A percentile compares a stretch with the other conserved stretches of the same genome.
These are phyloP conservation scores for Xylariaceae sp. DNA, from an alignment of 2,329 filamentous ascomycete genomes.

Conservation along the genomic window DNA sequence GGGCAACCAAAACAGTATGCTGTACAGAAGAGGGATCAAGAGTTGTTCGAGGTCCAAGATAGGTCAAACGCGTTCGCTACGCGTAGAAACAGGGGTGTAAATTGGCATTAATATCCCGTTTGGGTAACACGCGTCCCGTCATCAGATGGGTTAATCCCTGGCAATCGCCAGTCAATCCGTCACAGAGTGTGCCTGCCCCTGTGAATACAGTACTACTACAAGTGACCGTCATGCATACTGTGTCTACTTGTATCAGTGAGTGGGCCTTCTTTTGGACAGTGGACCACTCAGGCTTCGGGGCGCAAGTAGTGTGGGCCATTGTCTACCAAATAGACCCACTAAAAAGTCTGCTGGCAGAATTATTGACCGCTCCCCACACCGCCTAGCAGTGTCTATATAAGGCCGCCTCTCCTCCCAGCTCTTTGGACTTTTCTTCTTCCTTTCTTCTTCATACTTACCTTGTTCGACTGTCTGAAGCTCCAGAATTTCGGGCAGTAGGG, in stretches of 20 bases:
- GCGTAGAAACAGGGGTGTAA: constrained; percentile 6
- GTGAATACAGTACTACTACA: too few relatives aligned
- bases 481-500: constrained; percentile 38
- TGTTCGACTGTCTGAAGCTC: constrained; percentile 39
- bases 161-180: too few relatives aligned
- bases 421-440: constrained; percentile 24
- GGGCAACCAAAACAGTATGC: too few relatives aligned
- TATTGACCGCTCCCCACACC: constrained; percentile 10
- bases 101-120: neutral
- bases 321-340: neutral
- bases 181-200: too few relatives aligned
- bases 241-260: too few relatives aligned
- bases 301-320: too few relatives aligned
- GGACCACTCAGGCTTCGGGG: too few relatives aligned
- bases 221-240: too few relatives aligned
- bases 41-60: neutral
- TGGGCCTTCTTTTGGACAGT: too few relatives aligned
- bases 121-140: too few relatives aligned
- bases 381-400: constrained; percentile 21
- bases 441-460: constrained; percentile 49
- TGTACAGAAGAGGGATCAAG: too few relatives aligned
- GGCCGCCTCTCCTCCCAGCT: constrained; percentile 3
- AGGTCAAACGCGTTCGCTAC: neutral
- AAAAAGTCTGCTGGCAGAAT: constrained; percentile 13
- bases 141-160: too few relatives aligned